Evolutionary conservation across 305 asterid species (phyloP).

Genomic region (Rubia balearica): DNA sequence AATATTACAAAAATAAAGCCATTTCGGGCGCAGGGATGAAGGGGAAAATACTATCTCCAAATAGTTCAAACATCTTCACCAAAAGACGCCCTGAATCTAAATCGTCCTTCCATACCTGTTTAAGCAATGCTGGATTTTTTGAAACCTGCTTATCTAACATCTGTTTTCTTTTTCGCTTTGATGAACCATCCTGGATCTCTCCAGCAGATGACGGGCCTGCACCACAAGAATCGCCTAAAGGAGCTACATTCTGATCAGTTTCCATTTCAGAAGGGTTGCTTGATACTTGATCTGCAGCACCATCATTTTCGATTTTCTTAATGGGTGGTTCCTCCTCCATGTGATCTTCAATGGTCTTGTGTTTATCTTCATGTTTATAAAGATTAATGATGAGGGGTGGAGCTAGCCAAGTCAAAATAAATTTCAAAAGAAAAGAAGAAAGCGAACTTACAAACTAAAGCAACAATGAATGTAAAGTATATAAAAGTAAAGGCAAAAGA

Average conservation of each 20-base stretch:
- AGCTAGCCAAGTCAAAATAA: neutral
- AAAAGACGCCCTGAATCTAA: slow-evolving; percentile 20
- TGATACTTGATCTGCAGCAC: neutral
- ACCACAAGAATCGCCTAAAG: slow-evolving; percentile 6
- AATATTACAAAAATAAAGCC: slow-evolving; percentile 17
- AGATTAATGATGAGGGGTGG: neutral
- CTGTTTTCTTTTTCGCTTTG: slow-evolving; percentile 1
- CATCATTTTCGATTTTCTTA: slow-evolving; percentile 10
- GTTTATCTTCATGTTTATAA: slow-evolving; percentile 8
- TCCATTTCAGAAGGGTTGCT: slow-evolving; percentile 12
- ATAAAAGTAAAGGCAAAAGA: neutral
- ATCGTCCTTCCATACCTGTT: slow-evolving; percentile 19
- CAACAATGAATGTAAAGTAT: neutral
- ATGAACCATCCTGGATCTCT: neutral
- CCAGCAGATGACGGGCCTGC: neutral
- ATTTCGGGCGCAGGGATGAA: slow-evolving; percentile 16
- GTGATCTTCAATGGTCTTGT: slow-evolving; percentile 3
- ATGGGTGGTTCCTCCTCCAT: slow-evolving; percentile 7
- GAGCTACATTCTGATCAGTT: neutral
- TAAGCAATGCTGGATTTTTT: slow-evolving; percentile 4
- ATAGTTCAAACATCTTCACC: slow-evolving; percentile 14
- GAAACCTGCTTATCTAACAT: neutral
- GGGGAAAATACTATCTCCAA: slow-evolving; percentile 20
- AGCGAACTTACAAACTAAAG: neutral
- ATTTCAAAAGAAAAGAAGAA: neutral